Evolutionary conservation across 345 rosid species (phyloP), one percentile per base, ranked within the genome.

Genomic region (Populus davidiana): DNA sequence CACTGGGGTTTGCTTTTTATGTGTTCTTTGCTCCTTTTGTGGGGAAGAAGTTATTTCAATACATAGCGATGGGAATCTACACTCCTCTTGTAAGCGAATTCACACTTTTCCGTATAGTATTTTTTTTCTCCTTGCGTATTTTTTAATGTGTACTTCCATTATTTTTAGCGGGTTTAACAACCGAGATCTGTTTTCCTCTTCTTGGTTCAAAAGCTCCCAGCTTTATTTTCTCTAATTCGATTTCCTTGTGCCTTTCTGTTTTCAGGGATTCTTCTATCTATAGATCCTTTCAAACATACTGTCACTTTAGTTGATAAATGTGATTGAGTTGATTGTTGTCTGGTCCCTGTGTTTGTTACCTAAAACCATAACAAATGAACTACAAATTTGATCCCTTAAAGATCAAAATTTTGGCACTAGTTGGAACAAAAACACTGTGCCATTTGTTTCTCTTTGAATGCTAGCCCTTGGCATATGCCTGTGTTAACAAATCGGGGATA

Each of bases 21-120:
- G 99, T 96, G 81, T 93, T 96, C 92, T 96, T 96, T 84, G 98
- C 99, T 74, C 99, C 99, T 9, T 96, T 96, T 82, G 95, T 92
- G 72, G 99, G 99, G 84, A 93, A 78, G 87, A 89, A 86, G 90
- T 83, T 85, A 25, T 84, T 89, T 79, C 99, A 90, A 85, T 88
- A 89, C 76, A 80, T 93, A 83, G 90, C 83, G 31, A 92, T 89
- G 86, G 97, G 97, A 79, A 89, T 96, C 86, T 96, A 96, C 87
- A 92, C 97, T 85, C 98, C 99, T 35, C 90, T 96, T 76, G 99
- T 96, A 88, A 90, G 89, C 66, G 39, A 78, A 62, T 70, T 72
- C 29, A n/a, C 27, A 5, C 20, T 16, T 59, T 23, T 4, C 64
- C 64, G 14, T 59, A 7, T 10, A 59, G 64, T 23, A 23, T 8